Evolutionary conservation across 164 flowering plant species (phyloP).

Genomic region (Macadamia tetraphylla): DNA sequence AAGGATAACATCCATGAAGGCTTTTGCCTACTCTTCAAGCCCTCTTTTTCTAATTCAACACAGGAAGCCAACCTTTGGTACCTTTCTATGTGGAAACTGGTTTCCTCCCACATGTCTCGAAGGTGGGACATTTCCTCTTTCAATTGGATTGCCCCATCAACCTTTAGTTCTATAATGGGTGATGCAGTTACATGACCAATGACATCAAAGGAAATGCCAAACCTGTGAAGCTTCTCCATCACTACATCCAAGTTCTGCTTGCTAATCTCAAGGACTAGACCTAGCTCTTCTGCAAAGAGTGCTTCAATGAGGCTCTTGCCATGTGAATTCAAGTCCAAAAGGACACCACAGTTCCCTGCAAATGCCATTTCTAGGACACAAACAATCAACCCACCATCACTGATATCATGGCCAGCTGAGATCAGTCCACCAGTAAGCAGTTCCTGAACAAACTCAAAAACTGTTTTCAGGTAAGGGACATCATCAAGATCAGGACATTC

Average conservation of each 20-base stretch:
- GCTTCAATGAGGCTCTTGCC: conserved; percentile 48
- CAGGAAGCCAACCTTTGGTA: conserved; percentile 72
- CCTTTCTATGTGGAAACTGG: conserved; percentile 79
- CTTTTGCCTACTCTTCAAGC: conserved; percentile 60
- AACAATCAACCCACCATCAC: conserved; percentile 87
- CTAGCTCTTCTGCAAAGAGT: conserved; percentile 91
- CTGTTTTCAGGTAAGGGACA: conserved; percentile 63
- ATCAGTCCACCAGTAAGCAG: conserved; percentile 58
- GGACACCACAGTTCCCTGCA: conserved; percentile 87
- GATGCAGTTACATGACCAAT: conserved; percentile 54
- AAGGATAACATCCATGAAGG: conserved; percentile 77
- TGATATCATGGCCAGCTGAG: conserved; percentile 92
- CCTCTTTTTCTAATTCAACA: conserved; percentile 69
- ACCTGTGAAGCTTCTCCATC: conserved; percentile 29
- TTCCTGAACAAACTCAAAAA: conserved; percentile 63
- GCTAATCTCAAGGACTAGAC: conserved; percentile 77
- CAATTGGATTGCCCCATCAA: conserved; percentile 56
- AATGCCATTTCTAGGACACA: conserved; percentile 84
- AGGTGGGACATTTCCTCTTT: conserved; percentile 52
- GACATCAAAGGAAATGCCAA: conserved; percentile 47
- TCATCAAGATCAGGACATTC: conserved; percentile 91
- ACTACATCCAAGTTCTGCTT: conserved; percentile 44
- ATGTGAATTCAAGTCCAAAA: conserved; percentile 45
- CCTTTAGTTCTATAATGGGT: conserved; percentile 41
- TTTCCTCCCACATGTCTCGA: conserved; percentile 95